Conservation (phyloP, 305 asterid species). For the Plantago coronopus region DNA sequence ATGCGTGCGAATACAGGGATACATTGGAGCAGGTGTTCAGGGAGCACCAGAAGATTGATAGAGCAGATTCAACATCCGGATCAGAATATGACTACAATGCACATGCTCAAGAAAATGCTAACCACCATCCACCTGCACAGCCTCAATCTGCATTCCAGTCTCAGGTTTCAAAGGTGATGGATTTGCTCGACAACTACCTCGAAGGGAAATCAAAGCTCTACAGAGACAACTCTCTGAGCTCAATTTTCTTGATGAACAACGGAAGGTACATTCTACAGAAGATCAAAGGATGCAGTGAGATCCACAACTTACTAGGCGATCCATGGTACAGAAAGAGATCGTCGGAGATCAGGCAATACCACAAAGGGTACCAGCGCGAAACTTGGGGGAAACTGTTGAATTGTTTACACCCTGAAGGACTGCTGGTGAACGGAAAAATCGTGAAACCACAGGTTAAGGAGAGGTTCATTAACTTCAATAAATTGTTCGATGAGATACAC, state of each 20-base stretch:
- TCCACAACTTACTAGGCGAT: constrained; percentile 58
- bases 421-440: constrained; percentile 64
- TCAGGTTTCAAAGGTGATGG: constrained; percentile 60
- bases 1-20: constrained; percentile 48
- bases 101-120: constrained; percentile 3
- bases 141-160: constrained; percentile 44
- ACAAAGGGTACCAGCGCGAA: constrained; percentile 84
- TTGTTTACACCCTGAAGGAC: constrained; percentile 60
- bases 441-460: constrained; percentile 79
- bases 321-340: constrained; percentile 72
- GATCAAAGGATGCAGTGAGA: constrained; percentile 49
- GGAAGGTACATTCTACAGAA: constrained; percentile 84
- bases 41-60: constrained; percentile 64
- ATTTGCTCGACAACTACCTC: constrained; percentile 56
- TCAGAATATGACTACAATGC: constrained; percentile 38
- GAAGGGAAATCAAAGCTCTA: constrained; percentile 71
- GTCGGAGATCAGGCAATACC: constrained; percentile 70
- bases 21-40: constrained; percentile 66
- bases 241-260: constrained; percentile 97
- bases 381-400: constrained; percentile 77
- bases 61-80: constrained; percentile 44
- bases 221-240: constrained; percentile 58
- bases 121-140: constrained; percentile 6
- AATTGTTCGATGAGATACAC: constrained; percentile 79
- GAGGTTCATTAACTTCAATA: constrained; percentile 77